Evolutionary conservation across 169 alveolate genomes (phyloP), one percentile per base, ranked within the genome.

Genomic region (Plasmodium vivax): DNA sequence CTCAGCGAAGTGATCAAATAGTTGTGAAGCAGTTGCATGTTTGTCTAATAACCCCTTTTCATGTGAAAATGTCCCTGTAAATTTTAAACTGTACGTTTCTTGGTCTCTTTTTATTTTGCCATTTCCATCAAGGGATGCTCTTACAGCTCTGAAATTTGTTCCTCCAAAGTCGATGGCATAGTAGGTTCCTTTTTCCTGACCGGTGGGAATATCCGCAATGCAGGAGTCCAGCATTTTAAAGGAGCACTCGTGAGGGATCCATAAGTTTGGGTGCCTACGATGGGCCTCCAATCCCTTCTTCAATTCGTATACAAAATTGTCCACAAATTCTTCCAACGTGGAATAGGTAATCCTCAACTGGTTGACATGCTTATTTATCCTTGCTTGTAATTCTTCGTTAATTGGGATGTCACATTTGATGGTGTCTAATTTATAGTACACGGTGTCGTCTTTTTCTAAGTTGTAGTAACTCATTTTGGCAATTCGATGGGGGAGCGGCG

Each of bases 91-190:
- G 77, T 93, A 94, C 14, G 96, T 90, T 34, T 96, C 95, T 71
- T 96, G 97, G 58, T 80, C 92, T 83, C 98, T 96, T 74, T 96
- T 95, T 85, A 96, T 95, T 73, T 93, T 93, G n/a, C 98, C 98
- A 83, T 93, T 83, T 14, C 99, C 99, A 38, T 84, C 88, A 68
- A 98, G 85, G 16, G 95, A 92, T 54, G 97, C 96, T 58, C 99
- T 92, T 7, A 98, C 99, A 23, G 98, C 97, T 36, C 99, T 47
- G 45, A 97, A 95, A 75, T 97, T 97, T 9, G 99, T 95, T 5
- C 99, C 99, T 16, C 99, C 99, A 85, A 98, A 97, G 84, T 98
- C 99, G 16, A 98, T 92, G 19, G 99, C 98, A 84, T 97, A 98
- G 92, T 94, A 97, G 14, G 96, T 96, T 30, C 99, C 99, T 38